These are phyloP conservation scores for Iberis pinnata DNA, from an alignment of 345 rosid species.

Conservation along the genomic window DNA sequence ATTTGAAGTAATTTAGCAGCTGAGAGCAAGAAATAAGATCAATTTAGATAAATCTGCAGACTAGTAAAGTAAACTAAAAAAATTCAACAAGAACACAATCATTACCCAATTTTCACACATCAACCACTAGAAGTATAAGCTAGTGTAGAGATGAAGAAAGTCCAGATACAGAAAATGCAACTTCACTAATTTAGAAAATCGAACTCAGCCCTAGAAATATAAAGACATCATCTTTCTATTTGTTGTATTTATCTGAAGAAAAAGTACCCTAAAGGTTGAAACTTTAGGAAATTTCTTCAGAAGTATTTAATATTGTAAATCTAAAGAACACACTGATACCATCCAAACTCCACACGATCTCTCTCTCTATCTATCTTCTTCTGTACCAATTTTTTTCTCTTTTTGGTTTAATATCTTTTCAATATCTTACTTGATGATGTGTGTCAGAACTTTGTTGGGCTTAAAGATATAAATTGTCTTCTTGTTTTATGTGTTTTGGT, in stretches of 20 bases:
- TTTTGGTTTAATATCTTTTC: slow-evolving; percentile 24
- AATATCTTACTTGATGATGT: slow-evolving; percentile 23
- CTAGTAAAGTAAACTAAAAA: background rate
- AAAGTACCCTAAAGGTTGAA: slow-evolving; percentile 25
- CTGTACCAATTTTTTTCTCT: background rate
- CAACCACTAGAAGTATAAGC: background rate
- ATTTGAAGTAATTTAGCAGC: slow-evolving; percentile 6
- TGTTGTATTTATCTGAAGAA: background rate
- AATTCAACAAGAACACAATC: slow-evolving; percentile 4
- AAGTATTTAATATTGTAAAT: slow-evolving; percentile 20
- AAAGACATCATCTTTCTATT: slow-evolving; percentile 10
- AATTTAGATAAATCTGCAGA: slow-evolving; percentile 9
- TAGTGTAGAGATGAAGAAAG: slow-evolving; percentile 5
- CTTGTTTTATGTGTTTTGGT: background rate
- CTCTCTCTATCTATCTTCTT: no score
- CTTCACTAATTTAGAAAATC: slow-evolving; percentile 5
- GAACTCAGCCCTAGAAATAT: slow-evolving; percentile 21
- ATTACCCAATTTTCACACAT: background rate
- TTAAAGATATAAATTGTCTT: background rate
- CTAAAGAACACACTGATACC: slow-evolving; percentile 19
- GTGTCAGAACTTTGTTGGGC: slow-evolving; percentile 22
- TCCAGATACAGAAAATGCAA: slow-evolving; percentile 13
- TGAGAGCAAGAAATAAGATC: slow-evolving; percentile 11
- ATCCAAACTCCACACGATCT: slow-evolving; percentile 19
- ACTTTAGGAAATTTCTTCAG: slow-evolving; percentile 22